phyloP scores from a whole-genome alignment of 805 yeast species.

The Candida germanica region DNA sequence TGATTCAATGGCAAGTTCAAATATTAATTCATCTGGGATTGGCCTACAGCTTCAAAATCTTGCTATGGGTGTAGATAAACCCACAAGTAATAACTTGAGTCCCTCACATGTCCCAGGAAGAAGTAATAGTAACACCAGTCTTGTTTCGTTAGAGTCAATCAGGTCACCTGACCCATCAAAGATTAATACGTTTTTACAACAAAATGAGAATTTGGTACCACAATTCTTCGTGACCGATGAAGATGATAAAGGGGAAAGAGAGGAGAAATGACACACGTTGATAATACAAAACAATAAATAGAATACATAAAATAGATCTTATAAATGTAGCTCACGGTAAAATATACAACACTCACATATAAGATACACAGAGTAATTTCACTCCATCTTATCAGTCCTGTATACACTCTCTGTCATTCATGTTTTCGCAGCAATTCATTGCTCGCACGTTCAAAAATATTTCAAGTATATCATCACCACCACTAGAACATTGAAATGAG shows the following conservation, averaged over 20 bases:
- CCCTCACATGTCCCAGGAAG: neutral
- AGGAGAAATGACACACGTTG: neutral
- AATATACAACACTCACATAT: neutral
- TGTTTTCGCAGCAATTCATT: no score
- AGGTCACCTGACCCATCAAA: slow-evolving; percentile 7
- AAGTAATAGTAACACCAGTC: slow-evolving; percentile 6
- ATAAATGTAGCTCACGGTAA: neutral
- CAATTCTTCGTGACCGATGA: slow-evolving; percentile 15
- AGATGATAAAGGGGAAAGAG: slow-evolving; percentile 5
- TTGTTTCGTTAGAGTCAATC: slow-evolving; percentile 12
- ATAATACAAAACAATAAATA: neutral
- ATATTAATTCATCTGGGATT: neutral
- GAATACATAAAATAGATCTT: neutral
- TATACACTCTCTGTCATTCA: no score
- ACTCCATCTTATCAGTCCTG: no score
- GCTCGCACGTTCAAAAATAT: no score
- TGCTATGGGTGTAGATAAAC: neutral
- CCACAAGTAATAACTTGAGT: neutral
- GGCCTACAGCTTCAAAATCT: slow-evolving; percentile 1
- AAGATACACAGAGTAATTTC: no score
- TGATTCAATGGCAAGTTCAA: slow-evolving; percentile 6
- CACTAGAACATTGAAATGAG: no score
- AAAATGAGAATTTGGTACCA: slow-evolving; percentile 14
- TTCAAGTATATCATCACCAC: no score
- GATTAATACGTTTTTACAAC: slow-evolving; percentile 14